phyloP scores from a whole-genome alignment of 495 filamentous ascomycete genomes.

The Niebla homalea region DNA sequence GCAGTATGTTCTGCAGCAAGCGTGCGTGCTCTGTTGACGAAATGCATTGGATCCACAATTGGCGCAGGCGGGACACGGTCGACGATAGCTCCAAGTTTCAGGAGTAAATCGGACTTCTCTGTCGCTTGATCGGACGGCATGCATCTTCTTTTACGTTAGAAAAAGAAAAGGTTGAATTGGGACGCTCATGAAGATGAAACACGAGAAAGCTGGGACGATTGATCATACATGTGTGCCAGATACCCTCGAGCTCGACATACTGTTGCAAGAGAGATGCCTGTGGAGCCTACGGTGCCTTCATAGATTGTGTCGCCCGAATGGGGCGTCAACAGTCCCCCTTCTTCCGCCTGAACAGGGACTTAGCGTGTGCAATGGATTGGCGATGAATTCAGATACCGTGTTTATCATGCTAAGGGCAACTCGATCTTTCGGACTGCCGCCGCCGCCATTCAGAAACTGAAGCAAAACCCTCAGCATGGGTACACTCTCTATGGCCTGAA shows the following conservation, averaged over 20 bases:
- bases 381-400: constrained; percentile 30
- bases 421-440: constrained; percentile 87
- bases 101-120: constrained; percentile 81
- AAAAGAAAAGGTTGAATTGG: background rate
- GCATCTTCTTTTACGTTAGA: constrained; percentile 37
- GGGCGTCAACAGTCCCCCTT: constrained; percentile 60
- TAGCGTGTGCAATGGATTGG: background rate
- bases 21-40: constrained; percentile 81
- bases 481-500: background rate
- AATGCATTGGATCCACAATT: constrained; percentile 81
- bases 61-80: constrained; percentile 82
- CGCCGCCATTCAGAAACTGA: constrained; percentile 89
- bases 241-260: constrained; percentile 83
- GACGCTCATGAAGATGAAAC: background rate
- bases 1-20: constrained; percentile 59
- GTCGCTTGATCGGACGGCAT: constrained; percentile 86
- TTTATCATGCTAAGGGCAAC: constrained; percentile 84
- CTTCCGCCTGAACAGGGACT: constrained; percentile 48
- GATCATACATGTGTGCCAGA: constrained; percentile 66
- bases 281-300: constrained; percentile 91
- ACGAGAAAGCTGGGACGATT: background rate
- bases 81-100: constrained; percentile 79
- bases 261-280: constrained; percentile 83
- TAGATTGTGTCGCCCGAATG: constrained; percentile 85
- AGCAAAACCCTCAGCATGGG: background rate